These are phyloP conservation scores for Phlebiopsis flavidoalba DNA, from an alignment of 768 basidiomycete genomes.

Conservation along the genomic window DNA sequence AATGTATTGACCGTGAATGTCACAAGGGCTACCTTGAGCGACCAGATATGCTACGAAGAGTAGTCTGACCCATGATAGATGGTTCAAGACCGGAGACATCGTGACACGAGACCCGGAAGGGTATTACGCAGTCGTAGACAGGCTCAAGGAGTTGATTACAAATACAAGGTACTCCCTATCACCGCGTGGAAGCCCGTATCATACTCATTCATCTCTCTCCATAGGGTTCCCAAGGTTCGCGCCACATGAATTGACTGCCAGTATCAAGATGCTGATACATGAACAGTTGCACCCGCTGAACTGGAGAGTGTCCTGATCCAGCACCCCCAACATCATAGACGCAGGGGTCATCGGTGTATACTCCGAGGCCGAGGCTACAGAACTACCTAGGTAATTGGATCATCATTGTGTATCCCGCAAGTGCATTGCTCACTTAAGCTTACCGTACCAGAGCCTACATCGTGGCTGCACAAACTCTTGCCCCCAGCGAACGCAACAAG, in stretches of 20 bases:
- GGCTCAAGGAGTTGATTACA: constrained; percentile 72
- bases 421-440: not conserved
- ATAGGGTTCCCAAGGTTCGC: constrained; percentile 69
- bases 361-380: constrained; percentile 64
- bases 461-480: not conserved
- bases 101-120: constrained; percentile 62
- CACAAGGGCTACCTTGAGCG: constrained; percentile 75
- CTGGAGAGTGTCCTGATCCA: constrained; percentile 72
- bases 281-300: constrained; percentile 80
- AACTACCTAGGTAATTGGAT: constrained; percentile 59
- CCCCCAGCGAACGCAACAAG: constrained; percentile 26
- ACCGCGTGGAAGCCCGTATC: not conserved
- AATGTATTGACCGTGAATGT: not conserved
- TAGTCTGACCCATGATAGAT: constrained; percentile 65
- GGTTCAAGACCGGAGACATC: constrained; percentile 90
- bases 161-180: constrained; percentile 48
- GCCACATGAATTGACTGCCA: constrained; percentile 5
- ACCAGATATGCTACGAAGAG: constrained; percentile 58
- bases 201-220: not conserved
- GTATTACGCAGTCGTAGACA: constrained; percentile 68
- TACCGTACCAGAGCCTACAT: not conserved
- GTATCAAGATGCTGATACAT: not conserved
- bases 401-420: not conserved
- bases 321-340: constrained; percentile 73
- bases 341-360: constrained; percentile 79